Base-by-base conservation (phyloP, 2,329 filamentous ascomycete species). In the Achaetomium macrosporum region DNA sequence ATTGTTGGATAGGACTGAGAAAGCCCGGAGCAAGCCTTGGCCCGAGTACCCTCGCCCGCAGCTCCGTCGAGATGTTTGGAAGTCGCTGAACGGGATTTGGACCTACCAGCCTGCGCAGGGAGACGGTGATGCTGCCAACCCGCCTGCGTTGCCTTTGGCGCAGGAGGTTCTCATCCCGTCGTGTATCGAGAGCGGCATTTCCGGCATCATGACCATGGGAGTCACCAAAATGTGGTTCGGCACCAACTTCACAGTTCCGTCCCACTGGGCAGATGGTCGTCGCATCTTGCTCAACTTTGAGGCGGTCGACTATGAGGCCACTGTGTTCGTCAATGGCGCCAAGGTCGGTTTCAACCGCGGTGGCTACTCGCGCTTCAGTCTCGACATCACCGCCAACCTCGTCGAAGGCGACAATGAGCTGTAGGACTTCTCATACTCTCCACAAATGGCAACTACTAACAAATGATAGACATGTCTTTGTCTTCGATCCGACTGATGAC, bases 401-500 rank as follows among this genome's bases (percentile, higher is more conserved):
- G 65, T 63, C 1, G 72, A 72, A 31, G 72, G 71, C 4, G 66
- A 70, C 0, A 85, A 85, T 61, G 74, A 78, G 51, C 63, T 85
- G 76, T 82, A 63, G 66, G 71, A 65, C 17, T 25, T 30, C 5
- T 37, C 10, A 33, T 2, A 15, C n/a, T 15, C 7, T 37, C 4
- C 2, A 16, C 15, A 15, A 16, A 5, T 8, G 6, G 7, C 5
- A 42, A 10, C 25, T 29, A 12, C 10, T 13, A 15, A 39, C 29
- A 10, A n/a, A 17, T 42, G 42, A 10, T 9, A 83, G 81, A 5
- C 71, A 82, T 19, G 81, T 88, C 2, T 83, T 82, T 59, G 83
- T 85, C 0, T 78, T 79, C 49, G 85, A 88, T 55, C 85, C 85
- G 0, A 87, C 85, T 0, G 84, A 88, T 60, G 63, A 65, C 5